Percentiles rank a stretch among this genome's conserved stretches.
These are phyloP conservation scores for Delonix regia DNA, from an alignment of 306 rosid species.

Conservation along the genomic window DNA sequence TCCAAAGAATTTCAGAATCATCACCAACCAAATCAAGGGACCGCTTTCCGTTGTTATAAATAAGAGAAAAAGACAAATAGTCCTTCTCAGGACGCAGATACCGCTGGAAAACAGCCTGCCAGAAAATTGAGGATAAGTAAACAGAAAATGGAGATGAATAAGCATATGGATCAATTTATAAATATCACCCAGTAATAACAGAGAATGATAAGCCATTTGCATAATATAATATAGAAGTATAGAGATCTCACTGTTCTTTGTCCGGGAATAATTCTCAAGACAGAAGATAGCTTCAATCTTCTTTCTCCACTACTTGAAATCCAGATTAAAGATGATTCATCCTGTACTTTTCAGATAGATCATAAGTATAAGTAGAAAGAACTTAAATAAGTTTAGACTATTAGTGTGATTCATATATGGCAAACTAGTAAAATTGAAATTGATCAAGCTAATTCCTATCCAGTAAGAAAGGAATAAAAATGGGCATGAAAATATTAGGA, in stretches of 20 bases:
- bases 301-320: slow-evolving; percentile 83
- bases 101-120: slow-evolving; percentile 90
- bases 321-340: slow-evolving; percentile 88
- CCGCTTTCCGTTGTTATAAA: slow-evolving; percentile 86
- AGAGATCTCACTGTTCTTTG: slow-evolving; percentile 92
- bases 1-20: slow-evolving; percentile 27
- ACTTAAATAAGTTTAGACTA: slow-evolving; percentile 14
- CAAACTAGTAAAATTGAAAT: not conserved
- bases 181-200: slow-evolving; percentile 17
- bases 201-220: slow-evolving; percentile 19
- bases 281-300: slow-evolving; percentile 80
- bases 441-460: slow-evolving; percentile 16
- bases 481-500: not conserved
- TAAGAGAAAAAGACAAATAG: slow-evolving; percentile 88
- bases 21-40: slow-evolving; percentile 91
- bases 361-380: slow-evolving; percentile 27
- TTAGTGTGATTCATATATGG: not conserved
- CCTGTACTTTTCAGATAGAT: slow-evolving; percentile 56
- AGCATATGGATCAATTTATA: slow-evolving; percentile 29
- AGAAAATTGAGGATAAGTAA: slow-evolving; percentile 33
- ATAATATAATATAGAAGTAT: slow-evolving; percentile 29
- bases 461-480: not conserved
- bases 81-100: slow-evolving; percentile 90
- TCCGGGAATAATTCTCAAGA: slow-evolving; percentile 89
- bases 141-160: slow-evolving; percentile 19